A percentile compares a stretch with the other conserved stretches of the same genome.
These are phyloP conservation scores for Coelastrella sp. DNA, from an alignment of 139 green algal species.

Conservation along the genomic window DNA sequence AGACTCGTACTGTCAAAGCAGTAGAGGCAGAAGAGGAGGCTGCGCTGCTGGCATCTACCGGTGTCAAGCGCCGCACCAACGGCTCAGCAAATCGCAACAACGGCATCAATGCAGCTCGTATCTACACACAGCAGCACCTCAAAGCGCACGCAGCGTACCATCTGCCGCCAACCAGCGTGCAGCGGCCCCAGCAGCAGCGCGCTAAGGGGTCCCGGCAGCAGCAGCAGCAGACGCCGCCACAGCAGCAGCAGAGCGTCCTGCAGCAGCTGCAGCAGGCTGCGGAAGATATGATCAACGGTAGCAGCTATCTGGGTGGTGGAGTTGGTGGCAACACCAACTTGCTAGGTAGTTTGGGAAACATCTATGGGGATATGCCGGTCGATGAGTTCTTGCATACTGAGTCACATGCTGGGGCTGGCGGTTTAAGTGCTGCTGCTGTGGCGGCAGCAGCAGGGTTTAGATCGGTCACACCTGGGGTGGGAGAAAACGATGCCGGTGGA, in stretches of 20 bases:
- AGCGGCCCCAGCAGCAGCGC: not conserved
- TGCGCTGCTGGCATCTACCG: not conserved
- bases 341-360: conserved; percentile 4
- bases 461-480: conserved; percentile 2
- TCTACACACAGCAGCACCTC: conserved; percentile 1
- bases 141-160: not conserved
- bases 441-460: conserved; percentile 5
- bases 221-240: not conserved
- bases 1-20: conserved; percentile 30
- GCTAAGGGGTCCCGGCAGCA: not conserved
- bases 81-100: not conserved
- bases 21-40: conserved; percentile 23
- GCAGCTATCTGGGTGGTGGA: conserved; percentile 19
- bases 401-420: not conserved
- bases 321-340: not conserved
- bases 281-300: conserved; percentile 36
- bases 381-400: conserved; percentile 13
- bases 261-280: conserved; percentile 40
- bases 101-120: not conserved
- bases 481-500: not conserved
- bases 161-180: not conserved
- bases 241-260: conserved; percentile 17
- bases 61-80: conserved; percentile 3
- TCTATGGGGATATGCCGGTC: conserved; percentile 18
- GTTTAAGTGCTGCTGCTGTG: not conserved